phyloP scores from a whole-genome alignment of 2,329 filamentous ascomycete genomes.

The Corynespora cassiicola region DNA sequence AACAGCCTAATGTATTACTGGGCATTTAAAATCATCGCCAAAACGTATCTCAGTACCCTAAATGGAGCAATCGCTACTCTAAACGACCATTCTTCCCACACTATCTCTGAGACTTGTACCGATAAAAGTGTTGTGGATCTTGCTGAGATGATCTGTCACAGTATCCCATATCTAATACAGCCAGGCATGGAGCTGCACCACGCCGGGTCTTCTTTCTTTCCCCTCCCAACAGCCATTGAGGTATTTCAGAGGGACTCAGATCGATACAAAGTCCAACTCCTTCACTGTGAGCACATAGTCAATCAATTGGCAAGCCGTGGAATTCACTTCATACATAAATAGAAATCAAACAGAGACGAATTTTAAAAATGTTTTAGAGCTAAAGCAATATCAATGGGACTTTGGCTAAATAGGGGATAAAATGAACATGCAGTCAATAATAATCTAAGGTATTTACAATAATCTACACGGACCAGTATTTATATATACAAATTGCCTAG shows the following conservation, averaged over 20 bases:
- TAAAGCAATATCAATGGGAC: too few species aligned
- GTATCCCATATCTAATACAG: slow-evolving; percentile 3
- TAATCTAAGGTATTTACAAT: too few species aligned
- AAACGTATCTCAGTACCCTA: slow-evolving; percentile 1
- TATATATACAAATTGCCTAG: too few species aligned
- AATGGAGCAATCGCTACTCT: not conserved
- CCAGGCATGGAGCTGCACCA: not conserved
- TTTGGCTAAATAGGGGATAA: too few species aligned
- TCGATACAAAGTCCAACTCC: too few species aligned
- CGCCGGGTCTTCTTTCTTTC: slow-evolving; percentile 1
- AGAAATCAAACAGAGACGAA: too few species aligned
- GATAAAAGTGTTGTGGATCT: not conserved
- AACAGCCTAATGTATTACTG: slow-evolving; percentile 3
- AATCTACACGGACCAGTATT: too few species aligned
- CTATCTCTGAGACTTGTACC: not conserved
- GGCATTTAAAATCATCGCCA: slow-evolving; percentile 1
- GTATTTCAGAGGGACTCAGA: not conserved
- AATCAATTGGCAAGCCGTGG: not conserved
- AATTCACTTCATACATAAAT: not conserved
- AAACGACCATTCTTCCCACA: too few species aligned
- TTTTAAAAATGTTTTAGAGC: too few species aligned
- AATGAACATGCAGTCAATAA: too few species aligned
- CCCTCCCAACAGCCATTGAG: not conserved
- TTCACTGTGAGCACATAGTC: too few species aligned
- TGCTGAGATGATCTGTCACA: slow-evolving; percentile 3